Evolutionary conservation across 2,329 filamentous ascomycete genomes (phyloP).

Genomic region (Cladosporium sp.): DNA sequence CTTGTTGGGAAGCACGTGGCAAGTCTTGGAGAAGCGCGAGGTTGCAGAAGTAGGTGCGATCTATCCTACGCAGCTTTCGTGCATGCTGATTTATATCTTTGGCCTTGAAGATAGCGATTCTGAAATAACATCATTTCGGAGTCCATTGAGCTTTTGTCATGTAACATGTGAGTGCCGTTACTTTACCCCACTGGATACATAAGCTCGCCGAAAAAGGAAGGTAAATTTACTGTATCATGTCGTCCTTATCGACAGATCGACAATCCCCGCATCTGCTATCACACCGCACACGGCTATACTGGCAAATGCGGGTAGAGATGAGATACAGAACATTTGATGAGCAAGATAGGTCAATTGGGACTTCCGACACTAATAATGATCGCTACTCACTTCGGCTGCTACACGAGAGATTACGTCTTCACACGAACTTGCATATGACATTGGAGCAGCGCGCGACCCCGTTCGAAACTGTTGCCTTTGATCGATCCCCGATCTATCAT

Average conservation of each 20-base stretch:
- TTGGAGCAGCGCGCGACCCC: no score
- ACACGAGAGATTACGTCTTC: no score
- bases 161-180: not conserved
- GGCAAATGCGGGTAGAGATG: not conserved
- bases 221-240: no score
- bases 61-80: conserved; percentile 18
- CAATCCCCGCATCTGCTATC: not conserved
- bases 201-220: conserved; percentile 2
- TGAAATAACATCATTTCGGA: not conserved
- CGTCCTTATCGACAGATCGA: no score
- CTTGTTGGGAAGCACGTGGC: not conserved
- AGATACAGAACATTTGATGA: not conserved
- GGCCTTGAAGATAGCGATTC: not conserved
- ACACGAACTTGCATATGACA: no score
- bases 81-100: conserved; percentile 1
- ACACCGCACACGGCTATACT: not conserved
- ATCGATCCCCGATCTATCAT: no score
- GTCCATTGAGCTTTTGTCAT: not conserved
- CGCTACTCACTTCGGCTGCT: not conserved
- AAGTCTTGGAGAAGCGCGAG: not conserved
- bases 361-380: not conserved
- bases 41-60: conserved; percentile 18
- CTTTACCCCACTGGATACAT: not conserved
- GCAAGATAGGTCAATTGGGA: not conserved
- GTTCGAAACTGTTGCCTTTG: no score